A percentile compares a stretch with the other conserved stretches of the same genome.
Evolutionary conservation across 352 stramenopile genomes (phyloP).

Genomic region (Pythium monospermum): DNA sequence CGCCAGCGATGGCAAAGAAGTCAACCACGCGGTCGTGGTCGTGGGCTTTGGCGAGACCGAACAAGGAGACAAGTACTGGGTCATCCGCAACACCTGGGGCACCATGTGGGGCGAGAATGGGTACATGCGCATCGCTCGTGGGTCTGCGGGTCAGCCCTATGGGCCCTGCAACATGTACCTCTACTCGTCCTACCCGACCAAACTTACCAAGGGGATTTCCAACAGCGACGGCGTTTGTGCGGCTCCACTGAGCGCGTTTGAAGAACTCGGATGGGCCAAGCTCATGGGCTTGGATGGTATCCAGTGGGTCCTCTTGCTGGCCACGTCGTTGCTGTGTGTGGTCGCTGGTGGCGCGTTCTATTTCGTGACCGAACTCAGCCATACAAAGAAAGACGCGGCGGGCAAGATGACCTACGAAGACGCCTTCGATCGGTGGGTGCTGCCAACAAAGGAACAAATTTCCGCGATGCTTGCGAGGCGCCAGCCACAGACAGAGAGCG

Average conservation of each 20-base stretch:
- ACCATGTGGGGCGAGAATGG: constrained; percentile 85
- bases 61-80: constrained; percentile 77
- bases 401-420: constrained; percentile 47
- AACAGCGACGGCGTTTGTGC: constrained; percentile 30
- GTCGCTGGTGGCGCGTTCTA: constrained; percentile 38
- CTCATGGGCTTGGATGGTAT: constrained; percentile 33
- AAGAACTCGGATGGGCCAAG: constrained; percentile 30
- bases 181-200: constrained; percentile 67
- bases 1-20: constrained; percentile 57
- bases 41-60: constrained; percentile 80
- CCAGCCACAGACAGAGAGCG: constrained; percentile 15
- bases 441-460: constrained; percentile 67
- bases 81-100: constrained; percentile 88
- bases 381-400: constrained; percentile 37
- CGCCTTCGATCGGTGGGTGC: constrained; percentile 53
- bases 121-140: constrained; percentile 73
- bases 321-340: constrained; percentile 29
- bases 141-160: constrained; percentile 18
- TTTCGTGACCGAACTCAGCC: constrained; percentile 33
- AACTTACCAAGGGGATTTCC: constrained; percentile 26
- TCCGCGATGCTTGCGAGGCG: constrained; percentile 20
- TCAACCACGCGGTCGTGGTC: constrained; percentile 87
- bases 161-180: constrained; percentile 75
- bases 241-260: constrained; percentile 23
- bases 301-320: constrained; percentile 41